Evolutionary conservation across 805 yeast genomes (phyloP), one percentile per base, ranked within the genome.

Genomic region (Lachancea sp.): DNA sequence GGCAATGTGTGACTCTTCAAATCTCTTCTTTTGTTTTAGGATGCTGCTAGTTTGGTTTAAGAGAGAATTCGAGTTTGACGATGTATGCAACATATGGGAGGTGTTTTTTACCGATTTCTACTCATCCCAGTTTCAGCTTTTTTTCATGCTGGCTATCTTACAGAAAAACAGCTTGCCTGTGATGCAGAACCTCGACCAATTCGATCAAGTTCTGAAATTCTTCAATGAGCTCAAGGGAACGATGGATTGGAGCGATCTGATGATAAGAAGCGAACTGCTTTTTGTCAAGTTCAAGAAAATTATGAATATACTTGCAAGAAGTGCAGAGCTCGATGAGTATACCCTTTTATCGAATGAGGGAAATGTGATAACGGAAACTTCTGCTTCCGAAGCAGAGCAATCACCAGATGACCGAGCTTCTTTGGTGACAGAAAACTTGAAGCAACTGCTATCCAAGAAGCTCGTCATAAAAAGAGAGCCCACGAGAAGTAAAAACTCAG

Each of bases 41-140:
- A 91, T 93, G 98, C 68, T 93, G 13, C 70, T 93, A 33, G 97
- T 93, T 2, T 90, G 96, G 96, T 93, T 77, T 62, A 93, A 93
- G 62, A 77, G 99, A 41, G 99, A 93, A 58, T 82, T 93, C 51
- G 75, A 74, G 22, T 85, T 91, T 76, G 77, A 77, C 39, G 86
- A 86, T 44, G 85, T 87, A 1, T 67, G 85, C 58, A 70, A 76
- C 25, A 71, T 91, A n/a, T 91, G 98, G 98, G 99, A 91, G 59
- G 80, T 85, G 2, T 69, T 93, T 38, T 87, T 93, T 81, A 91
- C 98, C 0, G 91, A 91, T 65, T 83, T 69, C 56, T 81, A 86
- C 57, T 77, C 91, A 0, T 81, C 93, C 5, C 97, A 93, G 62
- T 90, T 83, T 62, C 95, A 89, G 54, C 66, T 93, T 31, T 89